These are phyloP conservation scores for Diplodia mutila DNA, from an alignment of 2,329 filamentous ascomycete genomes.

Conservation along the genomic window DNA sequence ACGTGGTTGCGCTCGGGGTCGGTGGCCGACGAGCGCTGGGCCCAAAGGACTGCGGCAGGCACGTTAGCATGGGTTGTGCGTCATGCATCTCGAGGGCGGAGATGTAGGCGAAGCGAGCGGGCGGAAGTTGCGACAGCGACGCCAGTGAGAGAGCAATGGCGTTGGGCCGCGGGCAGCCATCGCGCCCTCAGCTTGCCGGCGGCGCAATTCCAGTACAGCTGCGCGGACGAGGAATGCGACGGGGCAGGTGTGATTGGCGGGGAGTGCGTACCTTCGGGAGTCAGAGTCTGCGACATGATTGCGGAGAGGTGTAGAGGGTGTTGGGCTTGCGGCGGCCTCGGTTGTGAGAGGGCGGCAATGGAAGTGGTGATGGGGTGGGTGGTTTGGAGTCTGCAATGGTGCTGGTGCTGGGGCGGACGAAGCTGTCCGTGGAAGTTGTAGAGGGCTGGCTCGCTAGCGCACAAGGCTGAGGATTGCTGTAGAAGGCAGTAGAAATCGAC, in stretches of 20 bases:
- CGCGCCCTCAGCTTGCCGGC: background rate
- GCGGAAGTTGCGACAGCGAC: slow-evolving; percentile 88
- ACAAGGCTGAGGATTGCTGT: slow-evolving; percentile 40
- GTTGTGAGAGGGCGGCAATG: background rate
- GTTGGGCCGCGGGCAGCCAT: slow-evolving; percentile 26
- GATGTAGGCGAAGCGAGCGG: slow-evolving; percentile 91
- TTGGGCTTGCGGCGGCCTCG: slow-evolving; percentile 1
- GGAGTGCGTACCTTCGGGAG: slow-evolving; percentile 46
- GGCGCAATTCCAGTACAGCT: background rate
- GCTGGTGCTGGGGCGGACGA: slow-evolving; percentile 1
- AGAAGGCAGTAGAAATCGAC: slow-evolving; percentile 24
- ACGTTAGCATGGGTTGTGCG: slow-evolving; percentile 31
- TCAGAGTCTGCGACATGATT: slow-evolving; percentile 32
- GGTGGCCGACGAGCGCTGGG: slow-evolving; percentile 83
- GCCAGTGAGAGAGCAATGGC: slow-evolving; percentile 64
- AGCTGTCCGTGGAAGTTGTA: slow-evolving; percentile 22
- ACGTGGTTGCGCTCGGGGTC: slow-evolving; percentile 90
- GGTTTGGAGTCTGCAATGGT: slow-evolving; percentile 7
- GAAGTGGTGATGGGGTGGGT: slow-evolving; percentile 19
- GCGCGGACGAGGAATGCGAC: slow-evolving; percentile 2
- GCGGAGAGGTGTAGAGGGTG: slow-evolving; percentile 2
- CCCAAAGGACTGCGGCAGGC: slow-evolving; percentile 75
- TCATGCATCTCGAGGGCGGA: slow-evolving; percentile 61
- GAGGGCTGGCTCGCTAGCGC: slow-evolving; percentile 25
- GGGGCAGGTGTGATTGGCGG: slow-evolving; percentile 27